These are phyloP conservation scores for Phytophthora tubulina DNA, from an alignment of 352 stramenopile species.

Conservation along the genomic window DNA sequence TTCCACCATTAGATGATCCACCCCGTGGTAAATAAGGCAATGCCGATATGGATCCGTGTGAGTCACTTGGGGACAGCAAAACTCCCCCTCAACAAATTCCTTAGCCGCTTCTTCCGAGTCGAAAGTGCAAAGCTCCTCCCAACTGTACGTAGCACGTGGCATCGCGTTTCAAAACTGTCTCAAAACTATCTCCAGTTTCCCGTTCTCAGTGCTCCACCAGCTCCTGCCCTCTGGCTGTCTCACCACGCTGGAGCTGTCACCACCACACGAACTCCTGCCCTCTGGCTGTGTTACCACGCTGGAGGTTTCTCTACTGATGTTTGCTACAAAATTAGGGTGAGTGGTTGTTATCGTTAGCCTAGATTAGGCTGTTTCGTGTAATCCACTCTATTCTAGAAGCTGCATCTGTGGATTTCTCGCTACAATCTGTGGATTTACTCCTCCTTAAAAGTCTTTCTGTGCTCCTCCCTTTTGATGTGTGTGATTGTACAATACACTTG, in stretches of 20 bases:
- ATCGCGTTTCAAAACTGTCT: background rate
- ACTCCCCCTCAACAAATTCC: background rate
- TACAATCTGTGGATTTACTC: background rate
- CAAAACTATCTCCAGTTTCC: background rate
- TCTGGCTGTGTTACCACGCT: too few species aligned
- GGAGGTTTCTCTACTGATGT: background rate
- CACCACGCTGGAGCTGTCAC: too few species aligned
- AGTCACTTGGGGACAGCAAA: background rate
- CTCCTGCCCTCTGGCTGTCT: too few species aligned
- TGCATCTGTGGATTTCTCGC: background rate
- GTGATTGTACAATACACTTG: too few species aligned
- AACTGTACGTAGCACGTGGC: background rate
- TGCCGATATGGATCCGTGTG: background rate
- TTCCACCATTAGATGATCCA: slow-evolving; percentile 5
- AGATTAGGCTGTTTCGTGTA: background rate
- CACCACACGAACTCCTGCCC: too few species aligned
- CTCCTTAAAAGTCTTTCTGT: background rate
- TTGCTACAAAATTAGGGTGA: background rate
- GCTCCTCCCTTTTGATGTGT: background rate
- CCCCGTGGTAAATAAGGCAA: background rate
- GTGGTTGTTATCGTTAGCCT: too few species aligned
- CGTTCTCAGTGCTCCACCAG: too few species aligned
- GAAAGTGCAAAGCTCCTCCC: background rate
- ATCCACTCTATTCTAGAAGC: background rate
- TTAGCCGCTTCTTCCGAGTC: background rate